Base-by-base conservation (phyloP, 306 rosid species). In the Casuarina glauca region DNA sequence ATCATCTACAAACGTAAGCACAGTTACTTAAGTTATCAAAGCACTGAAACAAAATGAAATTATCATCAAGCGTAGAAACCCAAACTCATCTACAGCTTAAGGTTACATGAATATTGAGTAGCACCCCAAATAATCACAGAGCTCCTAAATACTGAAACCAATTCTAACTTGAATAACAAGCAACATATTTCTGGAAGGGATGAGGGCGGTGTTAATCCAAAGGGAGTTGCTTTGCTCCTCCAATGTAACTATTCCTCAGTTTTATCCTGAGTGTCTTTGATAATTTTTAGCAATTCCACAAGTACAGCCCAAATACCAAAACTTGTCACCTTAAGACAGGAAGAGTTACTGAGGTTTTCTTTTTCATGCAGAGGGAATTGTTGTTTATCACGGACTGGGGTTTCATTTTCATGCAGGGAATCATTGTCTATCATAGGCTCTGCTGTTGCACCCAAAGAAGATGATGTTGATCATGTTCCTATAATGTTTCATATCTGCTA, bases 41-140 rank as follows among this genome's bases (percentile, higher is more conserved):
- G 73, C 61, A 50, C 53, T 70, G 26, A 58, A 26, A 26, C 32
- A 26, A 26, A 26, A 26, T 26, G 32, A 26, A 43, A 62, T 20
- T 61, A 39, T 44, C 72, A 76, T 51, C 72, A 79, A 69, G 57
- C 48, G 46, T 50, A 43, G 11, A 49, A 61, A 35, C 67, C 12
- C 36, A 63, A 36, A 63, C 38, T 41, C 8, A 16, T n/a, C 70
- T 43, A 66, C 3, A 66, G 71, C 48, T 17, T 49, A 66, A 1
- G 35, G 32, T 66, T 36, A 66, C 3, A 48, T 9, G 8, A 41
- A 41, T 66, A 39, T 66, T 66, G 50, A 39, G 71, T 32, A 41
- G 50, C 17, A 66, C 17, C 48, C 50, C 46, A 6, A 26, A 41
- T 1, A 41, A 4, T 7, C 6, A 66, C 35, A 41, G 42, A 66